phyloP scores from a whole-genome alignment of 2,329 filamentous ascomycete species.

The Hansfordia pulvinata region DNA sequence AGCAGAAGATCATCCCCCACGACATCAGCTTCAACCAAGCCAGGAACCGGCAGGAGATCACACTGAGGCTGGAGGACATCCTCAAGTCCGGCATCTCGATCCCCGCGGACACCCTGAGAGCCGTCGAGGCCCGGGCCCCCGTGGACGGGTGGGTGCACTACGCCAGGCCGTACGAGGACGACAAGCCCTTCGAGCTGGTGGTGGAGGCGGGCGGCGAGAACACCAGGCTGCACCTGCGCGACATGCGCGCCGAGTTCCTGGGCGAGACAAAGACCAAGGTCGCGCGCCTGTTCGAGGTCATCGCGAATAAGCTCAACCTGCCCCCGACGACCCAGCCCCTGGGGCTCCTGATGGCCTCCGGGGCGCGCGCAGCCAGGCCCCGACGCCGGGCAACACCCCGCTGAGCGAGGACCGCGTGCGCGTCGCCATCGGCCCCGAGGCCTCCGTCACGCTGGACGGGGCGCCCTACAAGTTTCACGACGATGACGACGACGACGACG shows the following conservation, averaged over 20 bases:
- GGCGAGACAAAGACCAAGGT: conserved; percentile 57
- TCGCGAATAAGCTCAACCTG: conserved; percentile 68
- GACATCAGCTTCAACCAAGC: conserved; percentile 61
- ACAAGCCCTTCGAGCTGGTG: conserved; percentile 57
- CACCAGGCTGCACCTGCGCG: conserved; percentile 23
- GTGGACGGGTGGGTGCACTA: conserved; percentile 54
- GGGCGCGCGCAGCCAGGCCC: conserved; percentile 46
- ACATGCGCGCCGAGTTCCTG: conserved; percentile 59
- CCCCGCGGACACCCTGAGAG: conserved; percentile 26
- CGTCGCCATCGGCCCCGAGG: conserved; percentile 45
- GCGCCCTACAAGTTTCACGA: conserved; percentile 23
- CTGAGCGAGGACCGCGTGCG: conserved; percentile 58
- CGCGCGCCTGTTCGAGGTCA: conserved; percentile 60
- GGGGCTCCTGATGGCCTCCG: conserved; percentile 52
- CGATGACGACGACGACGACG: conserved; percentile 6
- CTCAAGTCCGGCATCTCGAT: conserved; percentile 73
- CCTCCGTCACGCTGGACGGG: conserved; percentile 46
- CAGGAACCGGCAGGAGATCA: conserved; percentile 58
- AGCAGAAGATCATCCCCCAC: conserved; percentile 75
- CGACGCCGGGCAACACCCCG: conserved; percentile 55
- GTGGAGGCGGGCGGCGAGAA: conserved; percentile 64
- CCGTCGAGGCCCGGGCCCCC: conserved; percentile 12
- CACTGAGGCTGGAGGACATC: conserved; percentile 72
- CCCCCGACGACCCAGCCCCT: conserved; percentile 45
- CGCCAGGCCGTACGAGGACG: conserved; percentile 74